Evolutionary conservation across 768 basidiomycete genomes (phyloP).

Genomic region (Naematelia aurantialba): DNA sequence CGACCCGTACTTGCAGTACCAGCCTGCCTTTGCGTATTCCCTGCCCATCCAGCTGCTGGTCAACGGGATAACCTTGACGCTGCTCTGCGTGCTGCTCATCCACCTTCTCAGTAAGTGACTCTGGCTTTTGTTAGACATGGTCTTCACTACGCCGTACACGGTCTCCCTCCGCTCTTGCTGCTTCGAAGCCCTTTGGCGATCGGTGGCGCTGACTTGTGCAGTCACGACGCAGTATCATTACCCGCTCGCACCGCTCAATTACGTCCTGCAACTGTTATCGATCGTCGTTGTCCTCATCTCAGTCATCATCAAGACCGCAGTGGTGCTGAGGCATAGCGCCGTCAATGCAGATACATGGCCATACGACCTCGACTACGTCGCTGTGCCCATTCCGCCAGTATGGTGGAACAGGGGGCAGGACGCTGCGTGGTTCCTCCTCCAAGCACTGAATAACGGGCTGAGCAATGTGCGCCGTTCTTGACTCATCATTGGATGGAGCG

Average conservation of each 20-base stretch:
- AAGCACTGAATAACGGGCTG: slow-evolving; percentile 73
- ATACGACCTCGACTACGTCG: slow-evolving; percentile 91
- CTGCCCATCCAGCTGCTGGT: slow-evolving; percentile 87
- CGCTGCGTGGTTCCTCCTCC: slow-evolving; percentile 81
- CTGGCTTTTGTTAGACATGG: not conserved
- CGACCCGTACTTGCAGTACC: slow-evolving; percentile 74
- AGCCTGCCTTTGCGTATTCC: slow-evolving; percentile 78
- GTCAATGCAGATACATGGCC: slow-evolving; percentile 76
- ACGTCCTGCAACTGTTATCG: slow-evolving; percentile 78
- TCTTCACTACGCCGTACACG: not conserved
- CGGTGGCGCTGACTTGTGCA: slow-evolving; percentile 6
- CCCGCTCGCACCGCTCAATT: slow-evolving; percentile 89
- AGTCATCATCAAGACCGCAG: slow-evolving; percentile 69
- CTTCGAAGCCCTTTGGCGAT: not conserved
- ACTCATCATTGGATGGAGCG: not conserved
- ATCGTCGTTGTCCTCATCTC: slow-evolving; percentile 75
- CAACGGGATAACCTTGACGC: slow-evolving; percentile 76
- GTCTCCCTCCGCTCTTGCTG: not conserved
- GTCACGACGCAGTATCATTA: slow-evolving; percentile 93
- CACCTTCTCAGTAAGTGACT: slow-evolving; percentile 64
- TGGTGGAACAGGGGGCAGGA: slow-evolving; percentile 66
- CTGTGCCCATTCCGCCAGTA: slow-evolving; percentile 68
- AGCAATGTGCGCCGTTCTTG: slow-evolving; percentile 64
- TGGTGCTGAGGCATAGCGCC: slow-evolving; percentile 63
- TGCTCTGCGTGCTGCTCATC: slow-evolving; percentile 77